phyloP scores from a whole-genome alignment of 2,329 filamentous ascomycete genomes.

The Ceratocystis cacaofunesta region DNA sequence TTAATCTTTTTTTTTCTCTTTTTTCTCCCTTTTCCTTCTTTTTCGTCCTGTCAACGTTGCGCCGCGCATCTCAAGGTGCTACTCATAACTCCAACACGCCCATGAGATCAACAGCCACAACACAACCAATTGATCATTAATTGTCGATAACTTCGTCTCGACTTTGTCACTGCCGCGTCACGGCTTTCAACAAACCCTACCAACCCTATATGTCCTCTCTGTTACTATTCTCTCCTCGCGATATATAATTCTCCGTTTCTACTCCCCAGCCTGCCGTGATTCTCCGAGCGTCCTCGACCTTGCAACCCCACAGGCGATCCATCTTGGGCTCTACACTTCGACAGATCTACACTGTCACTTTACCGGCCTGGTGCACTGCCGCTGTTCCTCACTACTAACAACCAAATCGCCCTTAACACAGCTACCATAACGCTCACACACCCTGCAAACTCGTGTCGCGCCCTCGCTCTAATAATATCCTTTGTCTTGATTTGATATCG shows the following conservation, averaged over 20 bases:
- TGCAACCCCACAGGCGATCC: neutral
- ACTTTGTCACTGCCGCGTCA: neutral
- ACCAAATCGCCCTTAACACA: too few relatives aligned
- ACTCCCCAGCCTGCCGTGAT: neutral
- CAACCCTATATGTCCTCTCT: neutral
- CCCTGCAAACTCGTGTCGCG: neutral
- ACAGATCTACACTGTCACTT: neutral
- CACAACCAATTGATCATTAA: neutral
- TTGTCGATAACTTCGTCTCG: neutral
- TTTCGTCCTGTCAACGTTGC: neutral
- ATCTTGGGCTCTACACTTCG: neutral
- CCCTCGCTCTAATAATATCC: neutral
- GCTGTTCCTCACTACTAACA: neutral
- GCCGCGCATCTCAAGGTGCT: slow-evolving; percentile 6
- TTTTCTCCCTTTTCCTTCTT: neutral
- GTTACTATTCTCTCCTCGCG: too few relatives aligned
- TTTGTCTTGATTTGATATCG: neutral
- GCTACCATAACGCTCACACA: neutral
- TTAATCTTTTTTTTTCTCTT: neutral
- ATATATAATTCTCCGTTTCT: neutral
- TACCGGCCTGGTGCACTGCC: neutral
- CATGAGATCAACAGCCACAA: neutral
- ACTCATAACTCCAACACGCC: neutral
- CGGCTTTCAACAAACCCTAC: neutral
- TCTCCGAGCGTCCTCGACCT: neutral